A percentile compares a stretch with the other conserved stretches of the same genome.
phyloP scores from a whole-genome alignment of 495 filamentous ascomycete species.

The Penicillium mononematosum region DNA sequence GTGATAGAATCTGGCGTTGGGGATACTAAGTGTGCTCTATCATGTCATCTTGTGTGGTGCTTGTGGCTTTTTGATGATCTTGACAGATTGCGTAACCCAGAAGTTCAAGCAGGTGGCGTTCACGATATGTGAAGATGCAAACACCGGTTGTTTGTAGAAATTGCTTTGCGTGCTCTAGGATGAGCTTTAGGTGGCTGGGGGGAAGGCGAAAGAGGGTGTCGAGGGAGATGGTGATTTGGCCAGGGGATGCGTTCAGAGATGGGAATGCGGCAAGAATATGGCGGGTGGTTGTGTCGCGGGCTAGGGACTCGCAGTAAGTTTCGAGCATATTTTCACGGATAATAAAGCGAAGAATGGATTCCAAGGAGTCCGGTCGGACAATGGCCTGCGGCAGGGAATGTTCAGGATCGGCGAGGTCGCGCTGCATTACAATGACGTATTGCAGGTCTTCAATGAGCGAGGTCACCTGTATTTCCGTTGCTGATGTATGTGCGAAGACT shows the following conservation, averaged over 20 bases:
- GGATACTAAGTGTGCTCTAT: slow-evolving; percentile 5
- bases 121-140: slow-evolving; percentile 36
- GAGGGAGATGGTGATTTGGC: slow-evolving; percentile 23
- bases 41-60: neutral
- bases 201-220: slow-evolving; percentile 19
- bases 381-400: slow-evolving; percentile 13
- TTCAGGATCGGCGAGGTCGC: slow-evolving; percentile 16
- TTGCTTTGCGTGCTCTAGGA: slow-evolving; percentile 28
- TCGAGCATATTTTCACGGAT: slow-evolving; percentile 39
- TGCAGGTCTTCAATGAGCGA: slow-evolving; percentile 33
- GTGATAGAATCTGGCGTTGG: neutral
- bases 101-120: slow-evolving; percentile 46
- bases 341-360: slow-evolving; percentile 38
- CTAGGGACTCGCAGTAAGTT: slow-evolving; percentile 35
- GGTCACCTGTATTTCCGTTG: slow-evolving; percentile 19
- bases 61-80: slow-evolving; percentile 25
- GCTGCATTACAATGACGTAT: slow-evolving; percentile 30
- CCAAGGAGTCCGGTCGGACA: slow-evolving; percentile 25
- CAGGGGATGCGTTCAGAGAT: slow-evolving; percentile 1
- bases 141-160: slow-evolving; percentile 33
- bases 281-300: slow-evolving; percentile 24
- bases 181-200: neutral
- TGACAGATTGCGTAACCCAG: slow-evolving; percentile 39
- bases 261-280: slow-evolving; percentile 13
- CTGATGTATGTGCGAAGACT: slow-evolving; percentile 15